Evolutionary conservation across 2,329 filamentous ascomycete genomes (phyloP).

Genomic region (Xylariaceae sp.): DNA sequence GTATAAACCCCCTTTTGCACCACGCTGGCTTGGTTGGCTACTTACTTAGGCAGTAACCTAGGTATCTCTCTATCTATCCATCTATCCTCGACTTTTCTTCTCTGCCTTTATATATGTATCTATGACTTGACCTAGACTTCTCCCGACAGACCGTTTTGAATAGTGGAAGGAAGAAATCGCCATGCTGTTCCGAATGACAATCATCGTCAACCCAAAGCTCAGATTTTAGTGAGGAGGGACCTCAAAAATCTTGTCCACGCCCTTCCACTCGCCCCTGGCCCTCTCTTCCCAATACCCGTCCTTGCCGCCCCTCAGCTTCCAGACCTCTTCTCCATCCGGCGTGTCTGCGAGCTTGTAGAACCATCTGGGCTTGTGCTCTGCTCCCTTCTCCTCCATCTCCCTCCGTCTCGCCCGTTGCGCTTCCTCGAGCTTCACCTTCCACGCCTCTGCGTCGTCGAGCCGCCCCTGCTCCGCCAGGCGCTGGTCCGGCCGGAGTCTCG

Average conservation of each 20-base stretch:
- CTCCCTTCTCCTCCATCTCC: constrained; percentile 68
- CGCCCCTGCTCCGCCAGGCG: constrained; percentile 75
- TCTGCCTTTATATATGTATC: too few species aligned
- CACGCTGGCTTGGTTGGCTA: too few species aligned
- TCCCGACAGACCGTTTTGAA: too few species aligned
- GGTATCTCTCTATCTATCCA: too few species aligned
- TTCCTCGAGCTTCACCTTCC: constrained; percentile 83
- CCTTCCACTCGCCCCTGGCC: constrained; percentile 31
- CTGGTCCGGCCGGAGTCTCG: constrained; percentile 80
- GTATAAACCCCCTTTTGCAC: too few species aligned
- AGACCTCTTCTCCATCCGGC: constrained; percentile 59
- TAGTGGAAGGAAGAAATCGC: too few species aligned
- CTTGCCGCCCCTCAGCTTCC: constrained; percentile 72
- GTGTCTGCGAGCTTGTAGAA: constrained; percentile 66
- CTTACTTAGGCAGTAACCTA: too few species aligned
- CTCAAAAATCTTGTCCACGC: constrained; percentile 27
- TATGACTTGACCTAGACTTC: too few species aligned
- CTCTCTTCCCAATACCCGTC: constrained; percentile 94
- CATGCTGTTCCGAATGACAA: too few species aligned
- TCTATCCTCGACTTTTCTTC: too few species aligned
- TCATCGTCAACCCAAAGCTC: too few species aligned
- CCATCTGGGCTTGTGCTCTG: constrained; percentile 73
- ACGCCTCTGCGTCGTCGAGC: constrained; percentile 73
- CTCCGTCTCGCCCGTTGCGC: constrained; percentile 70
- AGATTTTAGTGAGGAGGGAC: too few species aligned